Conservation (phyloP, 768 basidiomycete genomes). For the Roridomyces roridus region DNA sequence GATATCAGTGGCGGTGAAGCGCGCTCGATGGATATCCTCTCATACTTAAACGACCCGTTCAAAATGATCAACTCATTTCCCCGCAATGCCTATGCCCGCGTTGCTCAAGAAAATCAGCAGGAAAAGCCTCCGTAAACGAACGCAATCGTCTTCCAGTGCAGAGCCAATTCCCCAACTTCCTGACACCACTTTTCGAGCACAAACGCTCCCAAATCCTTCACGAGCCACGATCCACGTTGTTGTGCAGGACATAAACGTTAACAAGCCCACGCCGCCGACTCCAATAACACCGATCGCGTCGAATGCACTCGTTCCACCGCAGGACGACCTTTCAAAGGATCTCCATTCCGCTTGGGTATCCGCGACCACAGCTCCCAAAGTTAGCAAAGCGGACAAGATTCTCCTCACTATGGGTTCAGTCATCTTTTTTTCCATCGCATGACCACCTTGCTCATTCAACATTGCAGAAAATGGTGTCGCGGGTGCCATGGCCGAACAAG, state of each 20-base stretch:
- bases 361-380: not conserved
- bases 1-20: no score
- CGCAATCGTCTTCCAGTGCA: not conserved
- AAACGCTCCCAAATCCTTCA: no score
- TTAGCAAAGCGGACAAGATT: not conserved
- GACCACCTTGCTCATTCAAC: not conserved
- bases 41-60: no score
- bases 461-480: slow-evolving; percentile 3
- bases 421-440: not conserved
- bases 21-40: no score
- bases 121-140: slow-evolving; percentile 16
- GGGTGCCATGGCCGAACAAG: slow-evolving; percentile 2
- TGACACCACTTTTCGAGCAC: no score
- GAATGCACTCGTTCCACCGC: not conserved
- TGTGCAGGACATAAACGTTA: not conserved
- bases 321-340: slow-evolving; percentile 6
- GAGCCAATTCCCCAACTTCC: no score
- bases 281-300: not conserved
- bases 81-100: slow-evolving; percentile 19
- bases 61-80: no score
- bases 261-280: not conserved
- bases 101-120: slow-evolving; percentile 16
- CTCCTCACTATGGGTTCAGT: slow-evolving; percentile 1
- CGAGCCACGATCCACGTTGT: no score
- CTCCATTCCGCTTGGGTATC: not conserved